Evolutionary conservation across 1,284 basidiomycete species (phyloP).

Genomic region (Ceratobasidium sp.): DNA sequence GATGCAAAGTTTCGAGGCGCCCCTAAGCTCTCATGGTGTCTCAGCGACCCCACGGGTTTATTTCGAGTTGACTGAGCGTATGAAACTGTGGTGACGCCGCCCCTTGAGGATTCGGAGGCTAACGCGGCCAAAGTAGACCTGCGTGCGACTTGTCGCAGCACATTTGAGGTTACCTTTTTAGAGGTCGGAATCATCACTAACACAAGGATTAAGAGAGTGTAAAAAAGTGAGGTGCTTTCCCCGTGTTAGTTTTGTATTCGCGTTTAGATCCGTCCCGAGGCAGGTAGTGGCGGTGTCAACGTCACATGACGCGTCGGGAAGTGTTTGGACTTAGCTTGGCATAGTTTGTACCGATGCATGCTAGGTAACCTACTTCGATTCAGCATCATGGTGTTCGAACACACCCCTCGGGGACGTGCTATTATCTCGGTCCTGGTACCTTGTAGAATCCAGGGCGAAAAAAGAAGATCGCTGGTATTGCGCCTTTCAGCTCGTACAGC

Average conservation of each 20-base stretch:
- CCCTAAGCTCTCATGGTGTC: background rate
- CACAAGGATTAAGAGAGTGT: background rate
- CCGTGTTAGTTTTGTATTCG: conserved; percentile 34
- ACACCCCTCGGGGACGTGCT: background rate
- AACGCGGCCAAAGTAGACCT: conserved; percentile 14
- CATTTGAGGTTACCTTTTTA: conserved; percentile 33
- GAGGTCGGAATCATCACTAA: conserved; percentile 37
- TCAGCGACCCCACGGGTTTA: background rate
- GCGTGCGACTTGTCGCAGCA: conserved; percentile 24
- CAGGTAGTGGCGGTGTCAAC: background rate
- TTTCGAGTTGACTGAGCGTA: background rate
- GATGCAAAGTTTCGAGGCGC: conserved; percentile 12
- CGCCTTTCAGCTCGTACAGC: background rate
- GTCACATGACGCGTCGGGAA: conserved; percentile 39
- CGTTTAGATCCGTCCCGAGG: conserved; percentile 39
- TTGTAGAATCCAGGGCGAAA: background rate
- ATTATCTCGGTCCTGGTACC: background rate
- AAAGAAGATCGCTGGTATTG: background rate
- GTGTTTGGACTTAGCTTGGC: conserved; percentile 10
- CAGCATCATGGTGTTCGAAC: background rate
- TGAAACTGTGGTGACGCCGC: background rate
- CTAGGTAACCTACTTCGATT: background rate
- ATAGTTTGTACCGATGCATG: conserved; percentile 8
- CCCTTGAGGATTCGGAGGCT: conserved; percentile 14
- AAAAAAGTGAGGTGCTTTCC: background rate